Conservation (phyloP, 768 basidiomycete genomes). For the Amanita molliuscula region DNA sequence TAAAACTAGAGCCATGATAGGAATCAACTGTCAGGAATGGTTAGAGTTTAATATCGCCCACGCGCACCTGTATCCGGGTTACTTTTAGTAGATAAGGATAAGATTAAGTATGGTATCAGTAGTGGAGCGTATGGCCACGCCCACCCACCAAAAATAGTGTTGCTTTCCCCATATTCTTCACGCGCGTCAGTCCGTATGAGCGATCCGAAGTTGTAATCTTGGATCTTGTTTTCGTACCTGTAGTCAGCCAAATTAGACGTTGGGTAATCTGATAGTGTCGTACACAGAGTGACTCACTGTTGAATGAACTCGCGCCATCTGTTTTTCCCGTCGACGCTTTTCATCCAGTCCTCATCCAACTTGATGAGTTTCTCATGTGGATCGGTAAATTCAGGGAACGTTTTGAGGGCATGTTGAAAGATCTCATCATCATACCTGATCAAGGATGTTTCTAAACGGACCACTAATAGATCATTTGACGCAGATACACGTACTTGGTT, state of each 20-base stretch:
- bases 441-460: background rate
- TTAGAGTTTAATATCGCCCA: conserved; percentile 2
- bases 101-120: background rate
- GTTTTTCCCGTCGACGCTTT: conserved; percentile 79
- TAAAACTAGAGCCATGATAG: conserved; percentile 54
- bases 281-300: conserved; percentile 27
- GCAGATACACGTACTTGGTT: conserved; percentile 51
- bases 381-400: conserved; percentile 73
- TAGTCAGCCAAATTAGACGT: background rate
- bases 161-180: conserved; percentile 80
- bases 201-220: conserved; percentile 96
- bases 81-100: conserved; percentile 1
- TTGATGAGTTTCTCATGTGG: conserved; percentile 35
- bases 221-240: conserved; percentile 84
- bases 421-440: conserved; percentile 85
- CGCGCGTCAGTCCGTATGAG: conserved; percentile 74
- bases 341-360: conserved; percentile 90
- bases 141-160: conserved; percentile 83
- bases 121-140: background rate
- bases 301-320: conserved; percentile 86
- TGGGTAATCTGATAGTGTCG: background rate
- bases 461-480: background rate
- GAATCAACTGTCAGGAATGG: conserved; percentile 7
- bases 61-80: conserved; percentile 7
- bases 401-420: conserved; percentile 58